phyloP scores from a whole-genome alignment of 1,139 yeast species.

The Kodamaea fungicola region DNA sequence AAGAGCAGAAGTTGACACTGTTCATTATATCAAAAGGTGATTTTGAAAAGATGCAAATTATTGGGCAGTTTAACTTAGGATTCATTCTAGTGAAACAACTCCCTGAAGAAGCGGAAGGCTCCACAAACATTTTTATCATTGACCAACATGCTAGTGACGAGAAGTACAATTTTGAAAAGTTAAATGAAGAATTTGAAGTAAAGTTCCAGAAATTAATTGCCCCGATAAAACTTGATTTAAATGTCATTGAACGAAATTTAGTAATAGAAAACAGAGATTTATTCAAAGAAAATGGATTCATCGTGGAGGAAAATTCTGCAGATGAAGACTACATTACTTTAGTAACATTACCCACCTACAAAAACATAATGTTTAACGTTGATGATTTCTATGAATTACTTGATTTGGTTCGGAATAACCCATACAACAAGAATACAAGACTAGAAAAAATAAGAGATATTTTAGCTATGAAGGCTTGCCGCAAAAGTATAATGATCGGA shows the following conservation, averaged over 20 bases:
- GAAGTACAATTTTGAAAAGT: constrained; percentile 78
- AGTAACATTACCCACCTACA: constrained; percentile 69
- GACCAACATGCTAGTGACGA: constrained; percentile 99
- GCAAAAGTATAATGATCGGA: constrained; percentile 94
- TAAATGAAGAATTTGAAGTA: constrained; percentile 53
- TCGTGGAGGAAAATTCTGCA: constrained; percentile 31
- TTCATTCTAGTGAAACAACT: constrained; percentile 66
- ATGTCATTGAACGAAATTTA: constrained; percentile 72
- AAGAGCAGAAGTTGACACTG: constrained; percentile 46
- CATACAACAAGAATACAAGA: constrained; percentile 40
- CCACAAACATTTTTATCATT: constrained; percentile 70
- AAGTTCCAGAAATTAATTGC: constrained; percentile 61
- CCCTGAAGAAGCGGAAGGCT: constrained; percentile 6
- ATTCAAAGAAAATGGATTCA: constrained; percentile 76
- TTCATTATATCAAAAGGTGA: constrained; percentile 60
- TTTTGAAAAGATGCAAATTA: constrained; percentile 65
- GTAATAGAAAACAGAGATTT: constrained; percentile 56
- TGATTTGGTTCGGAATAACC: constrained; percentile 44
- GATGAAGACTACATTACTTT: constrained; percentile 59
- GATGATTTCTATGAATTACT: constrained; percentile 76
- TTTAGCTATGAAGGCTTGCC: constrained; percentile 93
- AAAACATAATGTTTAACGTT: constrained; percentile 59
- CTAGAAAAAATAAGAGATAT: constrained; percentile 78
- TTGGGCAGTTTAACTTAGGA: constrained; percentile 93
- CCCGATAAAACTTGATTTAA: constrained; percentile 63